phyloP scores from a whole-genome alignment of 345 rosid species.

The Eucalyptus grandis region DNA sequence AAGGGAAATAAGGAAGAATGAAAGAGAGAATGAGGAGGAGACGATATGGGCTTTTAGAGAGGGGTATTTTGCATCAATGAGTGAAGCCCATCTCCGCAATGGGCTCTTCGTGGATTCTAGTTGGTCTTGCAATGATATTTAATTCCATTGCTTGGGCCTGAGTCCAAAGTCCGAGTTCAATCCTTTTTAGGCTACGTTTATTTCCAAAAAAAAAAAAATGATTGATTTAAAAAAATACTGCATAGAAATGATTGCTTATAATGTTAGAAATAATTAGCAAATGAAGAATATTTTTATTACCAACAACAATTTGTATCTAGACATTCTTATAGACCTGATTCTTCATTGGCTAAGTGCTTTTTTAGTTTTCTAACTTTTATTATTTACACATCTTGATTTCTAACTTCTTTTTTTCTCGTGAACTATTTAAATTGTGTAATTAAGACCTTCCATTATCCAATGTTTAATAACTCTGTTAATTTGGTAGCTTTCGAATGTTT shows the following conservation, averaged over 20 bases:
- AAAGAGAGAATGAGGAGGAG: neutral
- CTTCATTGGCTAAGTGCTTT: neutral
- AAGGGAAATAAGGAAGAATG: neutral
- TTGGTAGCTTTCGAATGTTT: neutral
- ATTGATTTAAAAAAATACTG: too few relatives aligned
- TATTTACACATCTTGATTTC: neutral
- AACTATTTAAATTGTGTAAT: neutral
- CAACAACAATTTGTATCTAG: too few relatives aligned
- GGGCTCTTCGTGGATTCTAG: neutral
- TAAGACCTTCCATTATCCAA: neutral
- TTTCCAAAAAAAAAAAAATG: fast-evolving
- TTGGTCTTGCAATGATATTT: neutral
- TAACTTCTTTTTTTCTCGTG: fast-evolving
- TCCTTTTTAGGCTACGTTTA: fast-evolving
- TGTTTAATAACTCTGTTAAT: neutral
- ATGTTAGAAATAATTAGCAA: neutral
- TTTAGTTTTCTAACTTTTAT: neutral
- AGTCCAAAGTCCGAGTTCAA: neutral
- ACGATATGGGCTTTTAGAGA: neutral
- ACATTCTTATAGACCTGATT: neutral
- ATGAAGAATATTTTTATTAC: fast-evolving
- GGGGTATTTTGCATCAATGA: neutral
- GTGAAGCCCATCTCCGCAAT: neutral
- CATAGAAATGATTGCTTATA: too few relatives aligned
- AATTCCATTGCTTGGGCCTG: neutral